These are phyloP conservation scores for Candida sp. DNA, from an alignment of 1,139 yeast species.

Conservation along the genomic window DNA sequence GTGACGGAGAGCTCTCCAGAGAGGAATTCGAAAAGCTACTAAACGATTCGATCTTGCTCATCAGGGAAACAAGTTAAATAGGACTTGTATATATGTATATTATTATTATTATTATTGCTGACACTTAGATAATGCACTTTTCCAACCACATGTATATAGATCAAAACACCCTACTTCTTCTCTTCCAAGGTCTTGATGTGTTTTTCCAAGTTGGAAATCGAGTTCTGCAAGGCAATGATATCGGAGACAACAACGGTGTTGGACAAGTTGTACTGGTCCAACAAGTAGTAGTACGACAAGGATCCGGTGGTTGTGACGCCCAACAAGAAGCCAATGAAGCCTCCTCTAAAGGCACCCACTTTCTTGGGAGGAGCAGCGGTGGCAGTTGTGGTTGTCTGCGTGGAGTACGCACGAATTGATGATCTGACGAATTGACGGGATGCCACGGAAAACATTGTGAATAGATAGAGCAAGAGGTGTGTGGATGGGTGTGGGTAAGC, in stretches of 20 bases:
- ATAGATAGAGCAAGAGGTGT: neutral
- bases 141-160: no score
- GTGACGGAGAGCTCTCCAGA: slow-evolving; percentile 30
- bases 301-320: slow-evolving; percentile 80
- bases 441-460: slow-evolving; percentile 4
- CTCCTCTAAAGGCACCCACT: slow-evolving; percentile 70
- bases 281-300: slow-evolving; percentile 75
- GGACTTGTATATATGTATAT: neutral
- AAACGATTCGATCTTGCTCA: slow-evolving; percentile 28
- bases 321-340: slow-evolving; percentile 73
- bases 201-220: slow-evolving; percentile 69
- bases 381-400: slow-evolving; percentile 26
- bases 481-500: neutral
- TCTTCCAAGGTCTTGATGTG: slow-evolving; percentile 62
- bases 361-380: slow-evolving; percentile 29
- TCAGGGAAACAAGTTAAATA: slow-evolving; percentile 15
- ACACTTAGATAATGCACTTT: neutral
- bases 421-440: slow-evolving; percentile 25
- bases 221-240: slow-evolving; percentile 69
- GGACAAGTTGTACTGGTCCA: slow-evolving; percentile 78
- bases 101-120: neutral
- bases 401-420: slow-evolving; percentile 36
- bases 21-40: slow-evolving; percentile 32
- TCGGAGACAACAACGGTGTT: slow-evolving; percentile 77
- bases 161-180: slow-evolving; percentile 25